These are phyloP conservation scores for Ceraceosorus guamensis DNA, from an alignment of 1,284 basidiomycete species.

Conservation along the genomic window DNA sequence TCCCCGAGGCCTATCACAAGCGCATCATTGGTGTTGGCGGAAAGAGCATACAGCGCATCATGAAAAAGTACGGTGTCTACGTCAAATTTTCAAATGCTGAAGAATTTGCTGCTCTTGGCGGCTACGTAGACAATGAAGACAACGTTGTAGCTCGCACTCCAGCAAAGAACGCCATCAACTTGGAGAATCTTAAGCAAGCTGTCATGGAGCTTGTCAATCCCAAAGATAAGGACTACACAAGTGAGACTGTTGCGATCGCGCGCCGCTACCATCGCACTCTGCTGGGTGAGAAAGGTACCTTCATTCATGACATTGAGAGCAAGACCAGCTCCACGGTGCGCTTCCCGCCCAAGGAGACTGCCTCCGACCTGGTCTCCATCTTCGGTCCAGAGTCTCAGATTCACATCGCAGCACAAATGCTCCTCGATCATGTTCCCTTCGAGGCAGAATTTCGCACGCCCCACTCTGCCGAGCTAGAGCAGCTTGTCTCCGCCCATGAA, in stretches of 20 bases:
- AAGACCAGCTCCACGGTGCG: constrained; percentile 91
- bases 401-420: constrained; percentile 90
- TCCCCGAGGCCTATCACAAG: constrained; percentile 96
- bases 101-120: constrained; percentile 88
- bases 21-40: constrained; percentile 98
- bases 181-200: constrained; percentile 89
- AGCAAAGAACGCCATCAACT: constrained; percentile 90
- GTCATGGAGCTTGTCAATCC: constrained; percentile 97
- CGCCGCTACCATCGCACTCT: constrained; percentile 89
- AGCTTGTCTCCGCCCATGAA: constrained; percentile 67
- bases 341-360: constrained; percentile 91
- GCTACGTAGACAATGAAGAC: constrained; percentile 95
- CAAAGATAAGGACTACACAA: constrained; percentile 95
- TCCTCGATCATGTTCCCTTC: constrained; percentile 89
- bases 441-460: constrained; percentile 92
- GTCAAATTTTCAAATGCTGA: constrained; percentile 99
- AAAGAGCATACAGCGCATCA: constrained; percentile 96
- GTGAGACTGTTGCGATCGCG: constrained; percentile 85
- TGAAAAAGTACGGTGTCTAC: constrained; percentile 99
- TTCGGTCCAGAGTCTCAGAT: constrained; percentile 96
- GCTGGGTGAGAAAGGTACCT: constrained; percentile 90
- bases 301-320: constrained; percentile 90
- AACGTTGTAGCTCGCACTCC: constrained; percentile 96
- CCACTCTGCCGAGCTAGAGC: constrained; percentile 64
- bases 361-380: constrained; percentile 81